Conservation (phyloP, 768 basidiomycete species). For the Macrocybe gigantea region DNA sequence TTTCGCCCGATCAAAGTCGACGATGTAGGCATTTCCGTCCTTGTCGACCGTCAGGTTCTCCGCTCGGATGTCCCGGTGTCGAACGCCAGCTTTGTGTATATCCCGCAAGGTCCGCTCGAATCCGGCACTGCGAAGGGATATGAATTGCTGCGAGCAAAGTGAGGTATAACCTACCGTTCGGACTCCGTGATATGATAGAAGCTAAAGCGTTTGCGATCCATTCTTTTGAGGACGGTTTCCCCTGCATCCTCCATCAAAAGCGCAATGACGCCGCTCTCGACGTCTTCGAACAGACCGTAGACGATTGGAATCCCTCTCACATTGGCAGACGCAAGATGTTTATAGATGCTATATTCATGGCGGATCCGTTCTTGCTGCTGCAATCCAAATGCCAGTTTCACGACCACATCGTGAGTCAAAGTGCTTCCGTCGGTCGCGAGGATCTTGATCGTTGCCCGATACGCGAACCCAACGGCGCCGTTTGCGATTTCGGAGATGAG, state of each 20-base stretch:
- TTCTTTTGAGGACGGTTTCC: background rate
- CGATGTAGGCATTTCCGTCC: background rate
- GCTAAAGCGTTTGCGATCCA: no score
- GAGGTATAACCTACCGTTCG: no score
- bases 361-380: conserved; percentile 6
- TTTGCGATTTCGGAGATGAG: conserved; percentile 3
- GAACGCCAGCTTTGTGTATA: background rate
- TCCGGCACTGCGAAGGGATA: background rate
- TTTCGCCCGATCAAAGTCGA: background rate
- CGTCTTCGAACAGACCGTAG: conserved; percentile 9
- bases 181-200: no score
- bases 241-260: conserved; percentile 4
- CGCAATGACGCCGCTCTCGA: conserved; percentile 1
- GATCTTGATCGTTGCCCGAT: conserved; percentile 6
- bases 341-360: conserved; percentile 8
- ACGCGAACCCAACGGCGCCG: conserved; percentile 6
- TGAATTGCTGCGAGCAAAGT: background rate
- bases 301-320: conserved; percentile 1
- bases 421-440: background rate
- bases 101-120: background rate
- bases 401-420: conserved; percentile 2
- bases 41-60: conserved; percentile 4
- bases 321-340: background rate
- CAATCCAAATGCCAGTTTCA: conserved; percentile 8
- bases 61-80: conserved; percentile 4